phyloP scores from a whole-genome alignment of 148 eudicot genomes.

The Cornus suecica region DNA sequence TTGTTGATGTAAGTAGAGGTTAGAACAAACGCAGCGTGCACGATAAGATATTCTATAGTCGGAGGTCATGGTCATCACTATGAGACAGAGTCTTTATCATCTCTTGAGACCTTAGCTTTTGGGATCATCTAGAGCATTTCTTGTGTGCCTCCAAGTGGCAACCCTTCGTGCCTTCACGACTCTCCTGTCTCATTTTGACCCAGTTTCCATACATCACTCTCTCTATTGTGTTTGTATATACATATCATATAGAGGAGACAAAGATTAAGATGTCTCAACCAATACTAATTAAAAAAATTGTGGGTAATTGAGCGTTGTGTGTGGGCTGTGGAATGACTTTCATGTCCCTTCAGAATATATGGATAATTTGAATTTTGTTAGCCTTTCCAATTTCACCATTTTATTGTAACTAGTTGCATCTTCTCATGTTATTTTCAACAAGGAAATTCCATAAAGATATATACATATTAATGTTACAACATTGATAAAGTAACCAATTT shows the following conservation, averaged over 20 bases:
- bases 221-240: too few species aligned
- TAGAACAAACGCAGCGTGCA: not conserved
- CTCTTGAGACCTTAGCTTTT: not conserved
- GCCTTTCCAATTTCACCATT: too few species aligned
- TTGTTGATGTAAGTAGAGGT: not conserved
- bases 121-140: conserved; percentile 12
- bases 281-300: too few species aligned
- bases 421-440: too few species aligned
- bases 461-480: too few species aligned
- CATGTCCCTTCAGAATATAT: too few species aligned
- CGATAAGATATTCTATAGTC: not conserved
- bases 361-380: too few species aligned
- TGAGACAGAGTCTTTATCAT: not conserved
- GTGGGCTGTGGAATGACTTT: too few species aligned
- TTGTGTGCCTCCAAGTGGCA: conserved; percentile 38
- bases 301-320: too few species aligned
- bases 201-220: not conserved
- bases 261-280: not conserved
- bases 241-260: not conserved
- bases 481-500: too few species aligned
- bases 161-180: conserved; percentile 20
- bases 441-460: too few species aligned
- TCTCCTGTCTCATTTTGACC: conserved; percentile 8
- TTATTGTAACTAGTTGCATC: too few species aligned
- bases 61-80: not conserved